phyloP scores from a whole-genome alignment of 169 alveolate genomes.

The Eimeria zaria region DNA sequence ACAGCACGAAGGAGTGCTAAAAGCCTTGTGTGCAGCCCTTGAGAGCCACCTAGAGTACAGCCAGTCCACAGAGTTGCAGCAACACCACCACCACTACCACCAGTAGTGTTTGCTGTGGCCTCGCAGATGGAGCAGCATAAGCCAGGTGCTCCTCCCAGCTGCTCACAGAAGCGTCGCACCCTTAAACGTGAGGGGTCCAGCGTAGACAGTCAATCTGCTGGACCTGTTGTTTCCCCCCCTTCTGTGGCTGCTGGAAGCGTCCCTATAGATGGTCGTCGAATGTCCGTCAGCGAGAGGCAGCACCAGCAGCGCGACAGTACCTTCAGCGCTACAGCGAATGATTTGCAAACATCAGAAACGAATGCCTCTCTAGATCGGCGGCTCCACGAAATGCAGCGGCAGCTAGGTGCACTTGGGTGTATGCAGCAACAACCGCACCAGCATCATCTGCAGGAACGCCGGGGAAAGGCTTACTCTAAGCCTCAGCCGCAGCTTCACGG shows the following conservation, averaged over 20 bases:
- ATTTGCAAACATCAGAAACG: neutral
- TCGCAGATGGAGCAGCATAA: slow-evolving; percentile 6
- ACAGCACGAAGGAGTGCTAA: slow-evolving; percentile 16
- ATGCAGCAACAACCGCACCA: slow-evolving; percentile 7
- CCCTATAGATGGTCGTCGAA: neutral
- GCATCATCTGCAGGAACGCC: neutral
- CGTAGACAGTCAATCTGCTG: neutral
- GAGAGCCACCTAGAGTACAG: neutral
- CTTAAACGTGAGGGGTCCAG: no score
- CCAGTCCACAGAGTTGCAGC: neutral
- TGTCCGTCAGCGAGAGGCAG: neutral
- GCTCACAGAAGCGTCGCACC: neutral
- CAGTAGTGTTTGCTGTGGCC: neutral
- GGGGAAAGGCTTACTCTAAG: neutral
- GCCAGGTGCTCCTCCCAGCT: neutral
- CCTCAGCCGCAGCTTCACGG: neutral
- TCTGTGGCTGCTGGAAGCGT: neutral
- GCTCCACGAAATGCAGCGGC: slow-evolving; percentile 15
- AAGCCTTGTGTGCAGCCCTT: neutral
- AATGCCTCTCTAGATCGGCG: neutral
- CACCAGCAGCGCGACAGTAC: neutral
- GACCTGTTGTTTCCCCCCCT: neutral
- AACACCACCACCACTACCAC: neutral
- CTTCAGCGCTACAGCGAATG: neutral
- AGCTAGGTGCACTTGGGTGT: neutral